Evolutionary conservation across 78 protist species (phyloP).

Genomic region (Anaeramoeba flamelloides): DNA sequence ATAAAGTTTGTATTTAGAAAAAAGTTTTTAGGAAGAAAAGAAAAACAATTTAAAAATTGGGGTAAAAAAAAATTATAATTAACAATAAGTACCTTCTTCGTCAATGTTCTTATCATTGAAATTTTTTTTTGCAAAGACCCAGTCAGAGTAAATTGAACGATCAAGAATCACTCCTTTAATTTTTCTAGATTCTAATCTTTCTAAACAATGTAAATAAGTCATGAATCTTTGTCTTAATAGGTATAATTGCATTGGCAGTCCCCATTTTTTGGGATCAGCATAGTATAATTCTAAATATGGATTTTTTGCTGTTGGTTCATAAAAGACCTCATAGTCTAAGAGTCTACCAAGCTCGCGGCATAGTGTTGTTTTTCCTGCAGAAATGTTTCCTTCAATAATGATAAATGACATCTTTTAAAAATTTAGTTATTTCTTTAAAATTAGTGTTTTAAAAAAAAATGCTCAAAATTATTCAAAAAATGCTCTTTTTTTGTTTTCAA

Average conservation of each 20-base stretch:
- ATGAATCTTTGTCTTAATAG: constrained; percentile 34
- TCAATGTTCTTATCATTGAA: constrained; percentile 32
- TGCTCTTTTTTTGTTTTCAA: too few species aligned
- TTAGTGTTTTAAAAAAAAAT: too few species aligned
- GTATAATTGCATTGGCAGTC: constrained; percentile 46
- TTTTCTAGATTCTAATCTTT: too few species aligned
- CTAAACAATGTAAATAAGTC: too few species aligned
- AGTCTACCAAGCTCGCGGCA: constrained; percentile 17
- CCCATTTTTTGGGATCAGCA: constrained; percentile 33
- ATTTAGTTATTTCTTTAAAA: too few species aligned
- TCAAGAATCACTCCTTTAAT: constrained; percentile 45
- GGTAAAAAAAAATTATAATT: not conserved
- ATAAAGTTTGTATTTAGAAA: too few species aligned
- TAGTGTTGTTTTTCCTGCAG: constrained; percentile 32
- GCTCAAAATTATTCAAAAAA: too few species aligned
- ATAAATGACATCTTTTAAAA: too few species aligned
- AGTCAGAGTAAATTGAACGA: constrained; percentile 49
- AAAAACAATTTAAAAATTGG: too few species aligned
- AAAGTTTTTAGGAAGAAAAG: too few species aligned
- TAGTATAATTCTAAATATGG: constrained; percentile 44
- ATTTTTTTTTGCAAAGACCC: constrained; percentile 50
- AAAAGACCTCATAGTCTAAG: constrained; percentile 23
- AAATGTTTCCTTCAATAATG: constrained; percentile 44
- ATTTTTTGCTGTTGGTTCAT: constrained; percentile 44
- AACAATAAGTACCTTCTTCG: constrained; percentile 23